Percentiles rank a stretch among this genome's conserved stretches.
These are phyloP conservation scores for Rubroboletus satanas DNA, from an alignment of 768 basidiomycete species.

Conservation along the genomic window DNA sequence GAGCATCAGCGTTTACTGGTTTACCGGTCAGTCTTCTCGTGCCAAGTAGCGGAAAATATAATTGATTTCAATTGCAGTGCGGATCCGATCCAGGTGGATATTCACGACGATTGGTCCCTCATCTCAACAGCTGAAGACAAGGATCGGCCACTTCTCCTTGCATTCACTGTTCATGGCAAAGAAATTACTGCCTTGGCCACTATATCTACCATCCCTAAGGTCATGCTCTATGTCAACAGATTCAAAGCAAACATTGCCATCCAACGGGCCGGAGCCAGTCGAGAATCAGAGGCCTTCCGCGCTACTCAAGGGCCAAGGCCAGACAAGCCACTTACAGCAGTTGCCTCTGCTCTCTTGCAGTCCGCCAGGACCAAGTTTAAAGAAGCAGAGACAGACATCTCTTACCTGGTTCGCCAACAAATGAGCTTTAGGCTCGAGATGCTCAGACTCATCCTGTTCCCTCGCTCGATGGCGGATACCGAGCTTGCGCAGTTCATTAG, in stretches of 20 bases:
- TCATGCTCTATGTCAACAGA: conserved; percentile 70
- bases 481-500: conserved; percentile 77
- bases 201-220: conserved; percentile 71
- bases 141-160: conserved; percentile 57
- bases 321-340: conserved; percentile 76
- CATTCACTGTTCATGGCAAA: conserved; percentile 71
- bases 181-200: conserved; percentile 66
- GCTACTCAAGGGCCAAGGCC: conserved; percentile 68
- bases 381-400: conserved; percentile 57
- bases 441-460: conserved; percentile 72
- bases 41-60: not conserved
- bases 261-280: conserved; percentile 72
- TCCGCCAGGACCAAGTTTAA: conserved; percentile 70
- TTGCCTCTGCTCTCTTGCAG: conserved; percentile 80
- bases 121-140: conserved; percentile 39
- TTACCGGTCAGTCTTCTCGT: conserved; percentile 55
- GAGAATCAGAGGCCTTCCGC: conserved; percentile 75
- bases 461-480: conserved; percentile 71
- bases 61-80: conserved; percentile 43
- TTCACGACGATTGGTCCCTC: conserved; percentile 79
- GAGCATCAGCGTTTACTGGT: conserved; percentile 71
- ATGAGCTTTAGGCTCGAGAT: conserved; percentile 66
- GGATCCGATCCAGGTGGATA: conserved; percentile 69
- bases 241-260: conserved; percentile 69
- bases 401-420: conserved; percentile 64